Evolutionary conservation across 2,329 filamentous ascomycete genomes (phyloP), one percentile per base, ranked within the genome.

Genomic region (Penicillium oxalicum): DNA sequence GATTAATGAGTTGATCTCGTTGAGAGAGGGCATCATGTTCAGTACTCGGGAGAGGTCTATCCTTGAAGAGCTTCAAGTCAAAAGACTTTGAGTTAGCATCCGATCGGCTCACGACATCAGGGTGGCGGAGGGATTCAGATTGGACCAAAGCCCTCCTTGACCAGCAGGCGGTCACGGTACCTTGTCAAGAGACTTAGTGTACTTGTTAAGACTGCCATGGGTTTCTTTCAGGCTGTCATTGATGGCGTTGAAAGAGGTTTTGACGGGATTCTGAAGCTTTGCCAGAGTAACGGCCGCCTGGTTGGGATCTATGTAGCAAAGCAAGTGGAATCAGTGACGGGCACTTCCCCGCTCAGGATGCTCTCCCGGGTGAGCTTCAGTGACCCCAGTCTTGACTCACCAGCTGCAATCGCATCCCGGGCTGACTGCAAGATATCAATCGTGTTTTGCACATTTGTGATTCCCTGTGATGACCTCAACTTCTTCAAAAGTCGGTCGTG

Each of bases 201-300:
- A 95, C 56, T 85, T 86, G 66, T 85, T 89, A 49, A 95, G 84
- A 2, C 85, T 84, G 54, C 85, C 86, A 59, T 94, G 86, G 2
- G 93, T 84, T 47, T 88, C 87, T 67, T 89, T 93, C 43, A 97
- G 73, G 61, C 88, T 84, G 45, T 86, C 83, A 57, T 86, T 91
- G 35, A 95, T 82, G 33, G 81, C 78, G 35, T 95, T 89, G 52
- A 97, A 85, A 1, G 84, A 83, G 44, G 84, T 77, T 63, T 91
- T 93, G 48, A 95, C 77, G 0, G 91, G 88, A 55, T 87, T 91
- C 66, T 96, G 90, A 13, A 96, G 79, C 65, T 86, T 91, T 28
- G 87, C 86, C 60, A 97, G 79, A 26, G 84, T 86, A 51, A 91
- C 75, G 37, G 84, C 81, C 12, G 88, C 83, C 35, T 80, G 81